A percentile compares a stretch with the other conserved stretches of the same genome.
Evolutionary conservation across 495 filamentous ascomycete species (phyloP).

Genomic region (Cudoniella acicularis): DNA sequence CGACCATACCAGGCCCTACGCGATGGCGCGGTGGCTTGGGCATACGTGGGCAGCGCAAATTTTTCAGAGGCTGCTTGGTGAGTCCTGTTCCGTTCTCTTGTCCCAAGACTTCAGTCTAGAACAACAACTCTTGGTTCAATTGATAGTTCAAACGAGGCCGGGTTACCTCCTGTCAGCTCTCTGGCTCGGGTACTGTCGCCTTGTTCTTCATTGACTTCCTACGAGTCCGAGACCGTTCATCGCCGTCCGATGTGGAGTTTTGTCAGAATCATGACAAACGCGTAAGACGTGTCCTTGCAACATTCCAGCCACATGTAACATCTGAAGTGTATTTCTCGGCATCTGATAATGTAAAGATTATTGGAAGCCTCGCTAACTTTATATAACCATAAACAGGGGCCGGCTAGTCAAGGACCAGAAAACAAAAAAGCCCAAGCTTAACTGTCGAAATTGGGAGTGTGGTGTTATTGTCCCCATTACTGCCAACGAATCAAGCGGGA

Average conservation of each 20-base stretch:
- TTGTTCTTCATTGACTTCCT: not conserved
- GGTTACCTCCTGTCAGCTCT: not conserved
- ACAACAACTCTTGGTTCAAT: not conserved
- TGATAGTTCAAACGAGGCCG: not conserved
- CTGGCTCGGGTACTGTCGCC: not conserved
- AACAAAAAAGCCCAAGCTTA: conserved; percentile 66
- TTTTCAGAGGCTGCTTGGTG: conserved; percentile 90
- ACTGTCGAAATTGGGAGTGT: conserved; percentile 94
- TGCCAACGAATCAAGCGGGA: not conserved
- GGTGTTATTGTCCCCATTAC: conserved; percentile 68
- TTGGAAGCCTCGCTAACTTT: too few relatives aligned
- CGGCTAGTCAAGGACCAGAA: conserved; percentile 62
- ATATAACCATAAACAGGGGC: conserved; percentile 47
- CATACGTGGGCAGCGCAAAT: conserved; percentile 91
- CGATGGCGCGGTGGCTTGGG: conserved; percentile 50
- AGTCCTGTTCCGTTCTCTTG: conserved; percentile 25
- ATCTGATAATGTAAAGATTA: not conserved
- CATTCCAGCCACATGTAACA: not conserved
- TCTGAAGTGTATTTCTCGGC: not conserved
- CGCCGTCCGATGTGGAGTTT: not conserved
- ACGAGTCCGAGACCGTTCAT: not conserved
- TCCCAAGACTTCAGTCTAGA: not conserved
- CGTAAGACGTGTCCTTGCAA: not conserved
- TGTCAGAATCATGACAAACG: not conserved
- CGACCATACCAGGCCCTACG: conserved; percentile 31